A percentile compares a stretch with the other conserved stretches of the same genome.
Conservation (phyloP, 495 filamentous ascomycete genomes). For the Penicillium tannophilum region DNA sequence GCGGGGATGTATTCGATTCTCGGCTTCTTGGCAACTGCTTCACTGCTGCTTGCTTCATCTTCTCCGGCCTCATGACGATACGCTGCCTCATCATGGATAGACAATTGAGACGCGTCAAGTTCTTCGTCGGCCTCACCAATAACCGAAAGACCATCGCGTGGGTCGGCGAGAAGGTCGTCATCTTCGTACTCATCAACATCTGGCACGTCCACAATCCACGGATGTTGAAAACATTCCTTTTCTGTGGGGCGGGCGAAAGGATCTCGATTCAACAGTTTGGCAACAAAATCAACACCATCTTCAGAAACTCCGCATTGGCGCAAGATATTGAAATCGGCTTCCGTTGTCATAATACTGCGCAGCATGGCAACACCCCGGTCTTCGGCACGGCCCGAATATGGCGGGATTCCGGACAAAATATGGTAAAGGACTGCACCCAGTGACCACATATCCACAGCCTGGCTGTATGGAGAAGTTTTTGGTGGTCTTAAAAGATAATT, state of each 20-base stretch:
- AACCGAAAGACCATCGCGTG: conserved; percentile 47
- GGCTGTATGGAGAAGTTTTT: conserved; percentile 68
- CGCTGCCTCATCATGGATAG: conserved; percentile 38
- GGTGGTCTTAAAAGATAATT: conserved; percentile 33
- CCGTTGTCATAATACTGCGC: conserved; percentile 77
- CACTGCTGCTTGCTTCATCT: conserved; percentile 34
- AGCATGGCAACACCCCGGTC: conserved; percentile 65
- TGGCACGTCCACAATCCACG: conserved; percentile 62
- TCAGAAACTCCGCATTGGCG: conserved; percentile 57
- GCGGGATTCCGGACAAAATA: conserved; percentile 70
- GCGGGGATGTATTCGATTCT: conserved; percentile 35
- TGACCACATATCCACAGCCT: conserved; percentile 94
- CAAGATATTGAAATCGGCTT: conserved; percentile 64
- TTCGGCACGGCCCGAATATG: conserved; percentile 69
- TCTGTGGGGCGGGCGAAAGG: conserved; percentile 70
- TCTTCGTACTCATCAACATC: conserved; percentile 48
- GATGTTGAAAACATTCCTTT: conserved; percentile 60
- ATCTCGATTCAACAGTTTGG: conserved; percentile 71
- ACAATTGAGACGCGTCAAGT: conserved; percentile 68
- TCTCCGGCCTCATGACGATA: conserved; percentile 27
- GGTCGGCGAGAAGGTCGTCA: conserved; percentile 52
- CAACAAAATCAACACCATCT: conserved; percentile 69
- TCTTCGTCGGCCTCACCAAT: conserved; percentile 53
- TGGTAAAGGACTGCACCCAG: conserved; percentile 89
- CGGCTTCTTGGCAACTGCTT: conserved; percentile 44